Base-by-base conservation (phyloP, 2,329 filamentous ascomycete genomes). In the Calonectria honghensis region DNA sequence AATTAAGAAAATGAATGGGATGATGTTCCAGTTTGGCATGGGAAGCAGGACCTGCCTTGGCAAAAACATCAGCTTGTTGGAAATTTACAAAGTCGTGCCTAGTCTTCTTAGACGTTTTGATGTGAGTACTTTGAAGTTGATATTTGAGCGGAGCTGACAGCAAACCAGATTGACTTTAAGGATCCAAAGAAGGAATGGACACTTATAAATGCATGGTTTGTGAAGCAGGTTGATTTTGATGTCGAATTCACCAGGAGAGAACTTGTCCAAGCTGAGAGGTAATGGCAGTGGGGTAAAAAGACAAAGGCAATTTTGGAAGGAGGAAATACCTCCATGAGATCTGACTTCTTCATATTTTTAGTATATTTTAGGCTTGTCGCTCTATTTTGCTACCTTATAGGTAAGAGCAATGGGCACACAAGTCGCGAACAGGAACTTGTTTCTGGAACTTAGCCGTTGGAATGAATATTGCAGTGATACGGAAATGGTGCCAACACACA, bases 1-100 rank as follows among this genome's bases (percentile, higher is more conserved):
- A 0, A 81, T 81, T 16, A 81, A 81, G 77, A 78, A 77, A 64
- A 82, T 82, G 80, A 79, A 69, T 0, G 79, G 80, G 6, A 79
- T 77, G 68, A 82, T 82, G 80, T 79, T 82, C 80, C 93, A 94
- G 78, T 95, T 95, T 82, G 93, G 93, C 1, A 93, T 93, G 84
- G 93, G 93, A 0, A 90, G 91, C 14, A 85, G 93, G 79, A 94
- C 93, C 2, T 95, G 93, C 78, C 94, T 88, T 85, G 94, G 94
- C 57, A 92, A 91, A 88, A 93, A 93, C 74, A 92, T 93, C 63
- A 91, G 89, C 74, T 77, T 92, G 79, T 77, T 92, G 79, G 91
- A 93, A 86, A 91, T 93, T 72, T 92, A 93, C 82, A 93, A 93
- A 86, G 80, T 93, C 63, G 89, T 92, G 31, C 91, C 91, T 5